phyloP scores from a whole-genome alignment of 1,139 yeast species.

The Debaryomyces robertsiae region DNA sequence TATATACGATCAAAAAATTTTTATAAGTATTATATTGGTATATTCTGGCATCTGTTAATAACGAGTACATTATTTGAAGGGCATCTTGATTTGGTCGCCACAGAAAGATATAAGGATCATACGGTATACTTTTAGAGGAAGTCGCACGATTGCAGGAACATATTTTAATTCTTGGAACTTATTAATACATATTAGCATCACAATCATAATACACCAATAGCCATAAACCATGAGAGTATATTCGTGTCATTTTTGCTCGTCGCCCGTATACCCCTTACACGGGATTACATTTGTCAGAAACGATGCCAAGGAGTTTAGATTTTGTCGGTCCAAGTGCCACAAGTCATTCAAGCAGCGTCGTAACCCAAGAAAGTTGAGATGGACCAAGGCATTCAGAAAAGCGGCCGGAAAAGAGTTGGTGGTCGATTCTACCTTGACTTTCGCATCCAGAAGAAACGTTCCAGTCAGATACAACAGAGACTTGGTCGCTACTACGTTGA shows the following conservation, averaged over 20 bases:
- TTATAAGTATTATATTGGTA: background rate
- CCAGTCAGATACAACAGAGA: conserved; percentile 98
- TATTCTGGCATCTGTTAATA: no score
- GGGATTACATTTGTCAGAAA: conserved; percentile 98
- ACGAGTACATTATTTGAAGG: no score
- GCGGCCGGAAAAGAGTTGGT: conserved; percentile 99
- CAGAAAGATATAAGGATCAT: no score
- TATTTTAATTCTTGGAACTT: conserved; percentile 5
- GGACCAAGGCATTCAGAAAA: conserved; percentile 99
- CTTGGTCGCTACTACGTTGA: conserved; percentile 87
- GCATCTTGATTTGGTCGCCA: no score
- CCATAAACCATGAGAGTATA: conserved; percentile 73
- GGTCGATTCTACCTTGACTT: conserved; percentile 93
- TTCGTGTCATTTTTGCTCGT: conserved; percentile 95
- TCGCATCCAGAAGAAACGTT: conserved; percentile 95
- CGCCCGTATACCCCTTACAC: conserved; percentile 96
- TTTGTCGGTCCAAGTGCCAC: conserved; percentile 98
- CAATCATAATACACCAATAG: conserved; percentile 3
- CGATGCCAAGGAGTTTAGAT: conserved; percentile 95
- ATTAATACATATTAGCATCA: conserved; percentile 9
- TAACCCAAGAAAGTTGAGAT: conserved; percentile 95
- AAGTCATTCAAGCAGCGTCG: conserved; percentile 97
- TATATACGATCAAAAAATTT: conserved; percentile 7
- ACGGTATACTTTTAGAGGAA: conserved; percentile 2
- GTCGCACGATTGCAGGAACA: conserved; percentile 4